Conservation (phyloP, 1,284 basidiomycete species). For the Sporisorium graminicola region DNA sequence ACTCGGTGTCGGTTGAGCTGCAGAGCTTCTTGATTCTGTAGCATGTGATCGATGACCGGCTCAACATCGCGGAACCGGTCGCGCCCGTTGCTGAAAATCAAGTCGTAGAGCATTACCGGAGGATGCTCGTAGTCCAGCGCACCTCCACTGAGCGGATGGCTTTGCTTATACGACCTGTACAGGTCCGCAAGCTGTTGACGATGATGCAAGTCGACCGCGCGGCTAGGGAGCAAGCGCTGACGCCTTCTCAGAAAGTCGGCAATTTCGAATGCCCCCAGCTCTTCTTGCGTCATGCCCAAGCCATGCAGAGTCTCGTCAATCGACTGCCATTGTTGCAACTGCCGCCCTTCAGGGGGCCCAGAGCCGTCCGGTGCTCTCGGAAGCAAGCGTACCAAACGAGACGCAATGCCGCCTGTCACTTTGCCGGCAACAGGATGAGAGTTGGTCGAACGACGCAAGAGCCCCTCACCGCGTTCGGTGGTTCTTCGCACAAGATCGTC, state of each 20-base stretch:
- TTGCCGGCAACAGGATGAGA: too few relatives aligned
- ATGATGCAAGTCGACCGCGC: neutral
- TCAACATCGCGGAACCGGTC: slow-evolving; percentile 2
- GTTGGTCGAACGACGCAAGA: neutral
- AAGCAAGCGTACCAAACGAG: too few relatives aligned
- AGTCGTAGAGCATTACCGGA: neutral
- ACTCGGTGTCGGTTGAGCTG: neutral
- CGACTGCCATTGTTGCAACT: neutral
- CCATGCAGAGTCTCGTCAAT: neutral
- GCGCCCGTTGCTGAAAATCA: neutral
- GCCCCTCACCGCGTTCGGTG: neutral
- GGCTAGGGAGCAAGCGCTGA: neutral
- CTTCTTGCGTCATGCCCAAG: neutral
- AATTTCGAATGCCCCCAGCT: slow-evolving; percentile 1
- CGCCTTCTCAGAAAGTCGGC: slow-evolving; percentile 6
- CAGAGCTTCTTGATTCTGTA: neutral
- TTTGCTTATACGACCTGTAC: neutral
- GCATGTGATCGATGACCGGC: slow-evolving; percentile 7
- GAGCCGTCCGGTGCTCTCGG: too few relatives aligned
- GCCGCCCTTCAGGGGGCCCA: neutral
- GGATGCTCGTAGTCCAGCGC: neutral
- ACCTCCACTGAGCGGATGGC: neutral
- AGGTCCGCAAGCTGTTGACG: neutral
- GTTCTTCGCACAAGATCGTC: neutral
- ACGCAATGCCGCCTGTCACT: neutral